phyloP scores from a whole-genome alignment of 805 yeast genomes.

The Starmerella roubikii region DNA sequence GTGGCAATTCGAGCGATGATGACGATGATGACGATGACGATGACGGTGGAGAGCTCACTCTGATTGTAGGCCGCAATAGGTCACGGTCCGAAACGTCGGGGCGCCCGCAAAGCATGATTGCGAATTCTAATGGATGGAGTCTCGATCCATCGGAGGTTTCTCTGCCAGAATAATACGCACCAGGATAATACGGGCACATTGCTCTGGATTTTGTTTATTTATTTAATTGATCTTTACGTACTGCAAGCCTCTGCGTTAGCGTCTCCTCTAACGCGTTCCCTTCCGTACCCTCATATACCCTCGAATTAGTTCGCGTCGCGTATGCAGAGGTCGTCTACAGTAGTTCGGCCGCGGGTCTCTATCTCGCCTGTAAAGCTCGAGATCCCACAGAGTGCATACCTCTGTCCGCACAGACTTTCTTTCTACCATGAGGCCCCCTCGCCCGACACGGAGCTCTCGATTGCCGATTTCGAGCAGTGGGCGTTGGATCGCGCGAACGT shows the following conservation, averaged over 20 bases:
- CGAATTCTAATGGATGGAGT: too few relatives aligned
- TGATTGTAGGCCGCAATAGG: slow-evolving; percentile 19
- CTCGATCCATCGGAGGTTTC: too few relatives aligned
- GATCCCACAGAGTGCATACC: slow-evolving; percentile 4
- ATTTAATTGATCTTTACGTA: neutral
- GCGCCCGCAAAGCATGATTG: neutral
- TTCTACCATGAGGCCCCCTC: slow-evolving; percentile 50
- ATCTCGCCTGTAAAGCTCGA: slow-evolving; percentile 9
- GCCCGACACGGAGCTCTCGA: slow-evolving; percentile 72
- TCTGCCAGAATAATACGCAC: too few relatives aligned
- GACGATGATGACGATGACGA: too few relatives aligned
- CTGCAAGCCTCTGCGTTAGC: too few relatives aligned
- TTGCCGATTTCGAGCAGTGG: slow-evolving; percentile 91
- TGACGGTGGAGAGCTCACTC: slow-evolving; percentile 20
- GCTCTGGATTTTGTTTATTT: too few relatives aligned
- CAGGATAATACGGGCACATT: too few relatives aligned
- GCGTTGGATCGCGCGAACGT: slow-evolving; percentile 83
- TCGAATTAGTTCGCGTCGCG: too few relatives aligned
- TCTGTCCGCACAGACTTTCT: slow-evolving; percentile 47
- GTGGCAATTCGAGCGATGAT: too few relatives aligned
- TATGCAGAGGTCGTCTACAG: neutral
- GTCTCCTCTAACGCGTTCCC: too few relatives aligned
- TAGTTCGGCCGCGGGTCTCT: neutral
- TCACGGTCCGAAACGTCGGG: slow-evolving; percentile 13
- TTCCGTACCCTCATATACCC: too few relatives aligned